phyloP scores from a whole-genome alignment of 495 filamentous ascomycete genomes.

The Talaromyces trachyspermus region DNA sequence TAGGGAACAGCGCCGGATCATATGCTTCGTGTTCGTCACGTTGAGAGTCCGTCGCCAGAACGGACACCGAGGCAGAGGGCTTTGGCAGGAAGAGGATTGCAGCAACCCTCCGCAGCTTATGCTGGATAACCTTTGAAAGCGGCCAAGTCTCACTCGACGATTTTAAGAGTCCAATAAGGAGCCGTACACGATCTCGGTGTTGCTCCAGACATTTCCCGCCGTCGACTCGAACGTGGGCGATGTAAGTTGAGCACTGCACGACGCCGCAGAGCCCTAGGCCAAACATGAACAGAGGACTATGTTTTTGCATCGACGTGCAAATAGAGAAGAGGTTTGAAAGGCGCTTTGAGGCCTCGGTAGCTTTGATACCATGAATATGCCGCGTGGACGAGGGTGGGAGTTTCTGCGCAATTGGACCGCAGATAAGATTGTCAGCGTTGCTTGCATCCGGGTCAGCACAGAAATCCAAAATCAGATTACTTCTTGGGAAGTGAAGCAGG shows the following conservation, averaged over 20 bases:
- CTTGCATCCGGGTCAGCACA: slow-evolving; percentile 8
- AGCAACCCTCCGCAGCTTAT: not conserved
- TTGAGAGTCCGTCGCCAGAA: not conserved
- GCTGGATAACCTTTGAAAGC: slow-evolving; percentile 15
- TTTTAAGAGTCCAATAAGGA: slow-evolving; percentile 34
- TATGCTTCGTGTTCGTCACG: not conserved
- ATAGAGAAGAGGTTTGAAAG: slow-evolving; percentile 33
- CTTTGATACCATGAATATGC: slow-evolving; percentile 35
- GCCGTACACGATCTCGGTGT: slow-evolving; percentile 33
- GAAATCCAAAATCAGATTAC: slow-evolving; percentile 25
- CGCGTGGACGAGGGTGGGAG: slow-evolving; percentile 31
- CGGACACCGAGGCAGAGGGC: not conserved
- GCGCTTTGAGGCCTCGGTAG: slow-evolving; percentile 33
- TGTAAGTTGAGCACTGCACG: slow-evolving; percentile 31
- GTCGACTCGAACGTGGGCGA: slow-evolving; percentile 16
- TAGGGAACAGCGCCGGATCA: not conserved
- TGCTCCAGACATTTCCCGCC: slow-evolving; percentile 32
- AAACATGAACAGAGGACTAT: slow-evolving; percentile 30
- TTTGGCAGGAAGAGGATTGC: not conserved
- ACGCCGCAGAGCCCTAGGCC: slow-evolving; percentile 29
- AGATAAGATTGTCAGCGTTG: slow-evolving; percentile 21
- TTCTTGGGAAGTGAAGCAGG: slow-evolving; percentile 35
- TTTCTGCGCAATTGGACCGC: slow-evolving; percentile 15
- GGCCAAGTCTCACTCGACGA: slow-evolving; percentile 27
- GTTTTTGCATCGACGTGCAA: slow-evolving; percentile 30